A percentile compares a stretch with the other conserved stretches of the same genome.
phyloP scores from a whole-genome alignment of 139 green algal species.

The Chlamydomonas sphaeroides region DNA sequence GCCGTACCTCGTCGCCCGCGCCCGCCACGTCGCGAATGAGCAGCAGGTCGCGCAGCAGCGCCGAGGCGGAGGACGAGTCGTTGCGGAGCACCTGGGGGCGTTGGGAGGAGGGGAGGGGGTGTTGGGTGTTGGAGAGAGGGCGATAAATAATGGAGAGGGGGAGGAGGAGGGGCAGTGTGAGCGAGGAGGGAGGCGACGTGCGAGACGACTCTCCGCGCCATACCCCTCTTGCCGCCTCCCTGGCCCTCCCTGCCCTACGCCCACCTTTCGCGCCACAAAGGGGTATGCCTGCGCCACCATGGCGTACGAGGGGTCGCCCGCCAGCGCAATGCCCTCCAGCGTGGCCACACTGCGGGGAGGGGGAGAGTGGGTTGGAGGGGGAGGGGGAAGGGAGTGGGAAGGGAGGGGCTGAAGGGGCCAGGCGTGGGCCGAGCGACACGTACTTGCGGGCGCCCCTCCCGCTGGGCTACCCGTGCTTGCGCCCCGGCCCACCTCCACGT shows the following conservation, averaged over 20 bases:
- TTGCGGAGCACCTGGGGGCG: conserved; percentile 69
- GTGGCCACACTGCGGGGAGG: conserved; percentile 64
- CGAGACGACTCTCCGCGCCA: too few species aligned
- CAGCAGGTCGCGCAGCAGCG: conserved; percentile 77
- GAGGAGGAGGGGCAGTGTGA: too few species aligned
- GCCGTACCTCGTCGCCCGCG: background rate
- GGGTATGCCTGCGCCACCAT: conserved; percentile 85
- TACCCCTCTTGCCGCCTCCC: background rate
- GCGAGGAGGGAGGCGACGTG: too few species aligned
- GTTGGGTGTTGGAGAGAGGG: too few species aligned
- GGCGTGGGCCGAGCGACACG: too few species aligned
- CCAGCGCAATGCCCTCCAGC: conserved; percentile 83
- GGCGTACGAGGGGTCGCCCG: conserved; percentile 79
- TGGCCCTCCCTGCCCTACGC: background rate
- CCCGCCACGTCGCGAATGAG: conserved; percentile 24
- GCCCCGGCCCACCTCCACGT: too few species aligned
- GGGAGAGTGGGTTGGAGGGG: background rate
- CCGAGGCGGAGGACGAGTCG: conserved; percentile 55
- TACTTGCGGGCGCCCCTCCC: too few species aligned
- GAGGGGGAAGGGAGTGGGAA: background rate
- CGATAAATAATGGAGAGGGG: too few species aligned
- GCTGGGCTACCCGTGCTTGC: too few species aligned
- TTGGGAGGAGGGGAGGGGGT: background rate
- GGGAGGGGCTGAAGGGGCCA: too few species aligned
- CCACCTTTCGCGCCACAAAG: conserved; percentile 80